phyloP scores from a whole-genome alignment of 208 protist species.

The Crithidia sp. region DNA sequence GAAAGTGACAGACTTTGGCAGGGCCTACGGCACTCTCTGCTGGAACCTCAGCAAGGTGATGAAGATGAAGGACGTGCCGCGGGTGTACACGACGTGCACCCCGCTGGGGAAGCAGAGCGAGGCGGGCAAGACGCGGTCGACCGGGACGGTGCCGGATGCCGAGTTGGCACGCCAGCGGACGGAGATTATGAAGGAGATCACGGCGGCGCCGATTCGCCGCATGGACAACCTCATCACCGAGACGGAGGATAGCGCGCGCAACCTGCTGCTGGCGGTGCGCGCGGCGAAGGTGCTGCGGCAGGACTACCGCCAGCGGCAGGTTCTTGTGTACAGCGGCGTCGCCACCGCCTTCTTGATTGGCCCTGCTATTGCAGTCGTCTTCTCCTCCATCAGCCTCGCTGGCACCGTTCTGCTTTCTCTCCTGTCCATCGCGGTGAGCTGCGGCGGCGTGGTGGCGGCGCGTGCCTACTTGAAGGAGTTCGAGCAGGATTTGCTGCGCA shows the following conservation, averaged over 20 bases:
- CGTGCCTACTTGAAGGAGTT: constrained; percentile 34
- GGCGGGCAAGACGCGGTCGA: neutral
- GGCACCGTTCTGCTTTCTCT: constrained; percentile 22
- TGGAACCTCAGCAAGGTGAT: constrained; percentile 94
- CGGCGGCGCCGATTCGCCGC: constrained; percentile 65
- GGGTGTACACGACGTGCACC: constrained; percentile 91
- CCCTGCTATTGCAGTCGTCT: constrained; percentile 17
- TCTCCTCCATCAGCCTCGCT: constrained; percentile 33
- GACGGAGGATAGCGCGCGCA: constrained; percentile 62
- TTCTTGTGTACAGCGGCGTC: constrained; percentile 24
- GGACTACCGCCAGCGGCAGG: constrained; percentile 43
- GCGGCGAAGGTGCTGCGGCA: constrained; percentile 53
- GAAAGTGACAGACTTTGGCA: constrained; percentile 87
- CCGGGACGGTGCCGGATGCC: constrained; percentile 33
- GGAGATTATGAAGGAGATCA: constrained; percentile 63
- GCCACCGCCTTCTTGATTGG: constrained; percentile 18
- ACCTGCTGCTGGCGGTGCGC: constrained; percentile 55
- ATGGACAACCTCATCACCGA: constrained; percentile 83
- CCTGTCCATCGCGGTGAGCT: constrained; percentile 21
- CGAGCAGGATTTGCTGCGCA: constrained; percentile 28
- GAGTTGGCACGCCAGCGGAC: constrained; percentile 66
- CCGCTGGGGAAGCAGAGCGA: constrained; percentile 18
- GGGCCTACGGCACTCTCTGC: constrained; percentile 90
- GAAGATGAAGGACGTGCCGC: constrained; percentile 89
- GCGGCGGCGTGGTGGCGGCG: constrained; percentile 17